Evolutionary conservation across 805 yeast species (phyloP), one percentile per base, ranked within the genome.

Genomic region (Starmerella khaoyaiensis): DNA sequence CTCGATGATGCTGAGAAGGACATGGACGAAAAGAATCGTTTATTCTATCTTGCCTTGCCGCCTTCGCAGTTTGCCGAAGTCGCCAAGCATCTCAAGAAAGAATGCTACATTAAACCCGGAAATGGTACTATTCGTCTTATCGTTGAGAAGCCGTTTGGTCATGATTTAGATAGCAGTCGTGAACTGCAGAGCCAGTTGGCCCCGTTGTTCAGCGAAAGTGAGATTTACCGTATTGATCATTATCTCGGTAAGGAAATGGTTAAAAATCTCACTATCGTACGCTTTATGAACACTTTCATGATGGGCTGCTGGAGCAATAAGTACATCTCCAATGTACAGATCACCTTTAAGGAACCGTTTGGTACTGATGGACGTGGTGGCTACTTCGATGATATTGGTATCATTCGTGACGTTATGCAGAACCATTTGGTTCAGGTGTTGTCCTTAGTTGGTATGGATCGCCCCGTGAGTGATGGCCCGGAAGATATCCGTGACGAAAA

Each of bases 291-390:
- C 63, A 76, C 77, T 56, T 72, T 87, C 59, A 67, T 90, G 55
- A 72, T 72, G 54, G 82, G 93, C n/a, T 72, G 79, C 39, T 90
- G 96, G 96, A 78, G 79, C 64, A 76, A 68, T 57, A 71, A 79
- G 46, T 78, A 71, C 60, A 74, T 90, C 54, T 68, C 74, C 45
- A 72, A 77, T 27, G 76, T 90, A 45, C 95, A 87, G 66, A 75
- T 90, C 49, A 72, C 87, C 11, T 87, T 90, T 69, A 90, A 90
- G 65, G 98, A 90, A 65, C 82, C 90, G n/a, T 90, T 90, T 52
- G 98, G 98, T 39, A 90, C 98, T 28, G 95, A 90, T 63, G 98
- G 98, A 40, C 75, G 98, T 58, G 98, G 98, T 50, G 98, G 98
- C 26, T 90, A 90, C 65, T 90, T 90, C 55, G 97, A 90, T 62